Conservation (phyloP, 371 early-diverging fungal genomes). For the Pancytospora philotis region DNA sequence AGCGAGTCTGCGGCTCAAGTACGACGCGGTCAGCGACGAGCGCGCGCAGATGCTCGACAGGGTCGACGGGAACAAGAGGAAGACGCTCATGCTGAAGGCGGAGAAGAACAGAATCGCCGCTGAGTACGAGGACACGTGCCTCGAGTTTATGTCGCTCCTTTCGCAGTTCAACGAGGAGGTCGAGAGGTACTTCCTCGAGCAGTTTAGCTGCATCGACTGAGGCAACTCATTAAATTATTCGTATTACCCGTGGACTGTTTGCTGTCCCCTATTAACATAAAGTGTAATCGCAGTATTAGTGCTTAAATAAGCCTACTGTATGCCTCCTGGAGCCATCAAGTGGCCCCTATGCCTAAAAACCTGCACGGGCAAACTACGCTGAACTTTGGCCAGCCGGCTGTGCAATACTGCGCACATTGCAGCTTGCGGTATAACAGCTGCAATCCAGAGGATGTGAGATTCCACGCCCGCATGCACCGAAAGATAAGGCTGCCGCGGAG, state of each 20-base stretch:
- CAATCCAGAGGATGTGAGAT: no score
- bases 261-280: no score
- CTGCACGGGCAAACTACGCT: no score
- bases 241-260: neutral
- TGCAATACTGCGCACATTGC: no score
- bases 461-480: no score
- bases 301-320: no score
- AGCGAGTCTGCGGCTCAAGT: conserved; percentile 35
- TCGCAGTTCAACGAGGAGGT: conserved; percentile 1
- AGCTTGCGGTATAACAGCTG: no score
- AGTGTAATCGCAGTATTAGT: no score
- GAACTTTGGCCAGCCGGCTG: no score
- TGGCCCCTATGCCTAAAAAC: no score
- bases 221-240: neutral
- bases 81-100: conserved; percentile 13
- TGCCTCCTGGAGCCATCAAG: no score
- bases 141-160: conserved; percentile 2
- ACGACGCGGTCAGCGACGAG: conserved; percentile 26
- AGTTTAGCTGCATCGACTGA: neutral
- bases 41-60: conserved; percentile 19
- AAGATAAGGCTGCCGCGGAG: no score
- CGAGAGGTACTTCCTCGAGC: neutral
- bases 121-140: conserved; percentile 14
- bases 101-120: conserved; percentile 6
- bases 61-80: conserved; percentile 40